Conservation (phyloP, 2,329 filamentous ascomycete species). For the Allantophomopsis lycopodina region DNA sequence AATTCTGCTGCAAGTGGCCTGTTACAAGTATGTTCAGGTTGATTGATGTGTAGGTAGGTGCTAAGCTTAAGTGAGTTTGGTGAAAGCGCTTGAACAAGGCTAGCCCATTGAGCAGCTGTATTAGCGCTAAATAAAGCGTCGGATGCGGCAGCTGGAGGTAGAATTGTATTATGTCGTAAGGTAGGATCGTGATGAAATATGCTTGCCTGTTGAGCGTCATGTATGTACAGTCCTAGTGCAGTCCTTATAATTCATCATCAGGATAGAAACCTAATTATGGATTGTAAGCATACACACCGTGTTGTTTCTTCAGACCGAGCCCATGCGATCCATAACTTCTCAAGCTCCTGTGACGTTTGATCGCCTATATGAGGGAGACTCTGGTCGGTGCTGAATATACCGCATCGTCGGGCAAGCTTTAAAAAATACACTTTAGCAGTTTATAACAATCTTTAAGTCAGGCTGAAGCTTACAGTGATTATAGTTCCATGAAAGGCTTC, state of each 20-base stretch:
- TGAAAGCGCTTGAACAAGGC: too few species aligned
- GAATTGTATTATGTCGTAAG: background rate
- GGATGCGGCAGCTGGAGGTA: background rate
- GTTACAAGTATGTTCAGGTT: too few species aligned
- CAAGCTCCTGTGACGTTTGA: background rate
- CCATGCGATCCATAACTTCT: background rate
- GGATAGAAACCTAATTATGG: background rate
- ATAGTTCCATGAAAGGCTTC: background rate
- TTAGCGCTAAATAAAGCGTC: background rate
- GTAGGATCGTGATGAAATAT: background rate
- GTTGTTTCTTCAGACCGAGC: background rate
- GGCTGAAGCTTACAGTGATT: background rate
- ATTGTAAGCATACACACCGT: background rate
- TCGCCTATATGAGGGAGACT: too few species aligned
- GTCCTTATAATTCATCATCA: background rate
- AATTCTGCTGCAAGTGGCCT: slow-evolving; percentile 1
- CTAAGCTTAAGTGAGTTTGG: too few species aligned
- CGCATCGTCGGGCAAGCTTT: background rate
- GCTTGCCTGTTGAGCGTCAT: background rate
- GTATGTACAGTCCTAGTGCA: background rate
- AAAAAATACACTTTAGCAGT: background rate
- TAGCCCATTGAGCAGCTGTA: background rate
- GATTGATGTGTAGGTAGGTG: too few species aligned
- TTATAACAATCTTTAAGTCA: background rate
- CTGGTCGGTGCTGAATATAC: too few species aligned